A percentile compares a stretch with the other conserved stretches of the same genome.
phyloP scores from a whole-genome alignment of 306 rosid genomes.

The Argentina anserina region DNA sequence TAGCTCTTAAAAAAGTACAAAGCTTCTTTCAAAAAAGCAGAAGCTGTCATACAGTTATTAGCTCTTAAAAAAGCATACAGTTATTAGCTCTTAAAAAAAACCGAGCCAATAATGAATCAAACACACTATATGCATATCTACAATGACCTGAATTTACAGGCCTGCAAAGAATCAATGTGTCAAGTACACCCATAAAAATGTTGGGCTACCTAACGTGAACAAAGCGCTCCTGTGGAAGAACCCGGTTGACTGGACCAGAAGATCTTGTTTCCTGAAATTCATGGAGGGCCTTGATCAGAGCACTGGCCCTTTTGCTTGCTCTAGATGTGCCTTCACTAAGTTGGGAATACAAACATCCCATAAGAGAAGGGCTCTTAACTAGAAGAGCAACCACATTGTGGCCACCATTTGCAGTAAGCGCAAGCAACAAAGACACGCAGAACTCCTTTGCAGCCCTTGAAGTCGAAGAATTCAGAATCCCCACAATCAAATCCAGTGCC shows the following conservation, averaged over 20 bases:
- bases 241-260: constrained; percentile 38
- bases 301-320: constrained; percentile 58
- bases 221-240: constrained; percentile 48
- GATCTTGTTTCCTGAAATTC: constrained; percentile 55
- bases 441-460: constrained; percentile 63
- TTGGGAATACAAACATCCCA: constrained; percentile 60
- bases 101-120: constrained; percentile 41
- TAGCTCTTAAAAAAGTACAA: constrained; percentile 59
- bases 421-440: constrained; percentile 60
- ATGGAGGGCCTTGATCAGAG: constrained; percentile 67
- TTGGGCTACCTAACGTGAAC: constrained; percentile 60
- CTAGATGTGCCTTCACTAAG: constrained; percentile 62
- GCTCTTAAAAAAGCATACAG: constrained; percentile 44
- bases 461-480: constrained; percentile 42
- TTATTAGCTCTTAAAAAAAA: constrained; percentile 53
- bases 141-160: constrained; percentile 28
- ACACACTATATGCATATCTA: constrained; percentile 7
- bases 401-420: constrained; percentile 59
- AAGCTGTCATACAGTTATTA: constrained; percentile 42
- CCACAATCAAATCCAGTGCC: constrained; percentile 38
- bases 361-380: constrained; percentile 52
- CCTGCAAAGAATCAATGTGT: constrained; percentile 10
- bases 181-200: constrained; percentile 25
- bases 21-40: constrained; percentile 51
- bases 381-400: constrained; percentile 48